These are phyloP conservation scores for Phytophthora sojae DNA, from an alignment of 352 stramenopile species.

Conservation along the genomic window DNA sequence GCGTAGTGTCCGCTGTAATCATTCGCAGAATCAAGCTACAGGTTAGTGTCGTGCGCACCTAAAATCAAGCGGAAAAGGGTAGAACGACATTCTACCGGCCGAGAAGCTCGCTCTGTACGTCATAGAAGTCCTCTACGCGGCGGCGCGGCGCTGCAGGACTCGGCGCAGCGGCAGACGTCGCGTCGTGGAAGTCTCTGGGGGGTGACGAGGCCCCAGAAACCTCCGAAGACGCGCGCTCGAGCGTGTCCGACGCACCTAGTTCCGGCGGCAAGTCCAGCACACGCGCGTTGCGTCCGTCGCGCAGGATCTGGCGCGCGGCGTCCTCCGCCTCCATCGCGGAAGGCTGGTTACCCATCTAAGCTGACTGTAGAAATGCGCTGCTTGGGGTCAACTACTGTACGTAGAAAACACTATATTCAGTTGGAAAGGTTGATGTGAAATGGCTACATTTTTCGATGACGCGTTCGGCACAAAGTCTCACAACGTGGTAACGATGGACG, in stretches of 20 bases:
- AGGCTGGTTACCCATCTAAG: slow-evolving; percentile 39
- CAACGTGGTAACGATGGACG: slow-evolving; percentile 6
- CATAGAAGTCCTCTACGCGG: slow-evolving; percentile 65
- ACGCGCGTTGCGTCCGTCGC: slow-evolving; percentile 18
- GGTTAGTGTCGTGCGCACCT: neutral
- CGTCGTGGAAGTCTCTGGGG: neutral
- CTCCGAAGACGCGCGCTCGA: neutral
- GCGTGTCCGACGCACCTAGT: slow-evolving; percentile 1
- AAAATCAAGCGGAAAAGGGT: neutral
- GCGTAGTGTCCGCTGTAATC: slow-evolving; percentile 73
- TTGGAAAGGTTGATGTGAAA: neutral
- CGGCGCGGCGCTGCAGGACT: slow-evolving; percentile 34
- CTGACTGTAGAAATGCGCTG: slow-evolving; percentile 26
- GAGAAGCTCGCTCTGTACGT: slow-evolving; percentile 56
- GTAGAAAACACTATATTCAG: neutral
- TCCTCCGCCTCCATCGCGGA: slow-evolving; percentile 20
- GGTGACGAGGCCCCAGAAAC: neutral
- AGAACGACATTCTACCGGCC: slow-evolving; percentile 44
- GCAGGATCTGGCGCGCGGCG: slow-evolving; percentile 17
- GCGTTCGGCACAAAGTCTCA: neutral
- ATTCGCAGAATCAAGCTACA: neutral
- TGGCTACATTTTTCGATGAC: slow-evolving; percentile 12
- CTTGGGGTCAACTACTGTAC: slow-evolving; percentile 9
- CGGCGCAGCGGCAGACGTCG: neutral
- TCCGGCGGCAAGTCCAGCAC: slow-evolving; percentile 24